Base-by-base conservation (phyloP, 169 alveolate genomes). In the Blepharisma undulans region DNA sequence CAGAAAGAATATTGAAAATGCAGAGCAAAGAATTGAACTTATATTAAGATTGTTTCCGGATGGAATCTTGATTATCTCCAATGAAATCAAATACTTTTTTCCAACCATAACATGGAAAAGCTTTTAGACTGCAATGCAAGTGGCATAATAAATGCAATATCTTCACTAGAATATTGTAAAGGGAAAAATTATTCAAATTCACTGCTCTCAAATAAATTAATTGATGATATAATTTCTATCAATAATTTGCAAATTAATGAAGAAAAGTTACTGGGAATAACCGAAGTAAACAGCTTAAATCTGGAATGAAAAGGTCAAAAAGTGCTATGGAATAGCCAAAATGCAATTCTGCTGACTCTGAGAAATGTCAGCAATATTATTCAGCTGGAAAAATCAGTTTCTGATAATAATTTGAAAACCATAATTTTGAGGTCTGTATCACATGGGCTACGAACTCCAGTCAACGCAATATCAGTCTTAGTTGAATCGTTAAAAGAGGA, bases 361-460 rank as follows among this genome's bases (percentile, higher is more conserved):
- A 25, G 86, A 32, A 78, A 78, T 78, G 86, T 78, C 10, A 78
- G 10, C 12, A 78, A 78, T n/a, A 22, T 78, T n/a, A 78, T 78
- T 78, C 22, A 25, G 27, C 61, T 78, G 22, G 86, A 78, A 78
- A 78, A 78, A 30, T 19, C 22, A 30, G 22, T 21, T 30, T 19
- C 66, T 27, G 86, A 78, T 6, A 78, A 78, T 78, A 27, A n/a
- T 19, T 78, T 22, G 60, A 78, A 78, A 78, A 78, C 33, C 12
- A 30, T 32, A 27, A 22, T 78, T 25, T 21, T 78, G 60, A 78
- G 59, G 7, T 7, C 86, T 29, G 86, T 78, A 29, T 78, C 86
- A 25, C 86, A 78, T 30, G 86, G 16, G 86, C 33, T 78, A 6
- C 5, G 86, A 32, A 78, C 86, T 78, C 86, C 86, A 4, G 12